Conservation (phyloP, 1,284 basidiomycete genomes). For the Boletus hoseneyae region DNA sequence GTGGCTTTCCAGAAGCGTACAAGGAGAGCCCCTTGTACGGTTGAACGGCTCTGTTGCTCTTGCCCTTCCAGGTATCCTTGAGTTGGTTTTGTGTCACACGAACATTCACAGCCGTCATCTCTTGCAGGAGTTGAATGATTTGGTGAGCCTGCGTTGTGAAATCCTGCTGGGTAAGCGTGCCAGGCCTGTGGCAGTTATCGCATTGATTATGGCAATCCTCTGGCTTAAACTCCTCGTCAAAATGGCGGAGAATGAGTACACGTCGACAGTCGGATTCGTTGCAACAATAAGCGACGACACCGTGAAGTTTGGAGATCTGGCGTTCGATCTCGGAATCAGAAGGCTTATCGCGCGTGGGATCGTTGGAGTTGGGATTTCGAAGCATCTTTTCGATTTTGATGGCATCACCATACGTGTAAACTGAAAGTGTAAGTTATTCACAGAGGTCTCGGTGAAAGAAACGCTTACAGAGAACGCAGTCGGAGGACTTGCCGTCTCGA, state of each 20-base stretch:
- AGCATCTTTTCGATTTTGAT: slow-evolving; percentile 51
- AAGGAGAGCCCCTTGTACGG: slow-evolving; percentile 44
- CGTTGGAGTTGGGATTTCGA: slow-evolving; percentile 41
- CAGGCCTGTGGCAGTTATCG: slow-evolving; percentile 66
- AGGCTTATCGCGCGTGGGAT: slow-evolving; percentile 28
- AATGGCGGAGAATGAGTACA: slow-evolving; percentile 75
- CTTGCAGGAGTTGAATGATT: slow-evolving; percentile 51
- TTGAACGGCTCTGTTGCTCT: slow-evolving; percentile 45
- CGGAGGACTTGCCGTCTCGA: slow-evolving; percentile 65
- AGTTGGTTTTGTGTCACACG: slow-evolving; percentile 48
- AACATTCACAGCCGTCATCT: slow-evolving; percentile 34
- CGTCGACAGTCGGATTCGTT: slow-evolving; percentile 89
- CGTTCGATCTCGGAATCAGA: slow-evolving; percentile 53
- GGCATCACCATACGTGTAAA: slow-evolving; percentile 56
- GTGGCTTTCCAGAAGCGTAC: slow-evolving; percentile 53
- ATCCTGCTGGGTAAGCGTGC: slow-evolving; percentile 45
- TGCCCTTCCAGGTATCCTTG: slow-evolving; percentile 63
- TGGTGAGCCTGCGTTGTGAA: slow-evolving; percentile 50
- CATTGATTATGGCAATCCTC: slow-evolving; percentile 61
- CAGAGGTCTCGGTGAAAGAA: background rate
- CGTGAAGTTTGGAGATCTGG: slow-evolving; percentile 50
- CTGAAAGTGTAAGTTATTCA: slow-evolving; percentile 32
- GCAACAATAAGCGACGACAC: slow-evolving; percentile 68
- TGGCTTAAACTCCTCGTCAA: slow-evolving; percentile 62
- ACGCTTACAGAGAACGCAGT: slow-evolving; percentile 56